phyloP scores from a whole-genome alignment of 2,329 filamentous ascomycete genomes.

The Talaromyces islandicus region DNA sequence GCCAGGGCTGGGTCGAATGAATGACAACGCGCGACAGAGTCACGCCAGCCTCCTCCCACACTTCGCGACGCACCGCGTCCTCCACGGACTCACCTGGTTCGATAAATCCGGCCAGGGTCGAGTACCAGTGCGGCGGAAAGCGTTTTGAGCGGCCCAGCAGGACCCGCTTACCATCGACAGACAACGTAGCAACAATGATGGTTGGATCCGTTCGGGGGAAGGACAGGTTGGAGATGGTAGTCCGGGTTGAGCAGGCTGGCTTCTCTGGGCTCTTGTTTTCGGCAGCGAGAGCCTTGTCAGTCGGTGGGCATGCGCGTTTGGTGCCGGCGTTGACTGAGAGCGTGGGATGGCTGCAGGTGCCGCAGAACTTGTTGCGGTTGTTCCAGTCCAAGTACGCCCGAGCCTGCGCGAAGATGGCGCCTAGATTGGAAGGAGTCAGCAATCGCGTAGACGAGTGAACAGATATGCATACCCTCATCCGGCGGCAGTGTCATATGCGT shows the following conservation, averaged over 20 bases:
- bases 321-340: slow-evolving; percentile 46
- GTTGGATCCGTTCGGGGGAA: slow-evolving; percentile 93
- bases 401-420: slow-evolving; percentile 84
- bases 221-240: slow-evolving; percentile 79
- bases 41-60: slow-evolving; percentile 81
- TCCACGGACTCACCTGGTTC: slow-evolving; percentile 82
- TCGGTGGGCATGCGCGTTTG: slow-evolving; percentile 41
- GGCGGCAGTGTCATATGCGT: slow-evolving; percentile 56
- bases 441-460: not conserved
- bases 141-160: slow-evolving; percentile 80
- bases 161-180: slow-evolving; percentile 67
- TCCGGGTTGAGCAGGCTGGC: slow-evolving; percentile 70
- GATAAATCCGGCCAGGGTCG: slow-evolving; percentile 79
- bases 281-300: slow-evolving; percentile 28
- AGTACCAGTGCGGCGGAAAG: slow-evolving; percentile 82
- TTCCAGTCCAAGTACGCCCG: slow-evolving; percentile 93
- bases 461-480: slow-evolving; percentile 47
- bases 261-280: slow-evolving; percentile 40
- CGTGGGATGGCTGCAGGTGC: slow-evolving; percentile 76
- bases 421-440: slow-evolving; percentile 39
- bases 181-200: slow-evolving; percentile 91
- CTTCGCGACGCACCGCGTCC: slow-evolving; percentile 75
- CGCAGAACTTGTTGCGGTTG: slow-evolving; percentile 83
- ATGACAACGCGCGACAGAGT: slow-evolving; percentile 70
- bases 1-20: slow-evolving; percentile 82